Evolutionary conservation across 1,284 basidiomycete species (phyloP).

Genomic region (Ceratobasidium sp.): DNA sequence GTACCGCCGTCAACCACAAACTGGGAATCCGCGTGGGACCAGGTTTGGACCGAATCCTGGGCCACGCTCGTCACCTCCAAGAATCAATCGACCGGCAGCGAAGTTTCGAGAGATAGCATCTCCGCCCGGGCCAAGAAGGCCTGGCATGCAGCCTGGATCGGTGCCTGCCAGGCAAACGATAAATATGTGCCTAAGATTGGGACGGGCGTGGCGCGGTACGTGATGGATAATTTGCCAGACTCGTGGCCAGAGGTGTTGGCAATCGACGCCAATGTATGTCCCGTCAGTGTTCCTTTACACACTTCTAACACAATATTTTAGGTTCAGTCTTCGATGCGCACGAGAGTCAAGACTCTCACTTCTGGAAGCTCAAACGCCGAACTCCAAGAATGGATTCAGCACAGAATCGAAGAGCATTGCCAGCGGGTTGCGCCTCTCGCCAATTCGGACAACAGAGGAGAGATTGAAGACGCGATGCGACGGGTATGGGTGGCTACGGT

Average conservation of each 20-base stretch:
- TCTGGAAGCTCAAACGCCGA: neutral
- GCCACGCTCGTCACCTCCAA: neutral
- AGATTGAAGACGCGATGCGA: conserved; percentile 21
- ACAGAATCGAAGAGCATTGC: conserved; percentile 15
- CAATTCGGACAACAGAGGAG: neutral
- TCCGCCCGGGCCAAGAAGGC: conserved; percentile 14
- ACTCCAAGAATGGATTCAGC: conserved; percentile 5
- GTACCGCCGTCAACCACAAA: too few relatives aligned
- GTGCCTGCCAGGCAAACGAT: conserved; percentile 11
- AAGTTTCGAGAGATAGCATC: neutral
- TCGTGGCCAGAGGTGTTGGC: neutral
- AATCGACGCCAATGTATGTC: neutral
- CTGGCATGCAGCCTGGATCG: conserved; percentile 2
- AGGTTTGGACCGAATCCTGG: conserved; percentile 4
- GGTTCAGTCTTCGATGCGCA: neutral
- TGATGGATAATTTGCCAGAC: conserved; percentile 9
- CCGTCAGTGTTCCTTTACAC: neutral
- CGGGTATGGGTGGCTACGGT: conserved; percentile 18
- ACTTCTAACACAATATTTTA: neutral
- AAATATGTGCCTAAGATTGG: conserved; percentile 2
- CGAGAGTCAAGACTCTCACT: neutral
- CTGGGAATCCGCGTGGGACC: conserved; percentile 19
- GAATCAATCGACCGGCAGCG: too few relatives aligned
- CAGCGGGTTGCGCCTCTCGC: neutral
- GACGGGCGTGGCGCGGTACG: neutral